Evolutionary conservation across 202 grass and related monocot genomes (phyloP).

Genomic region (Panicum virgatum): DNA sequence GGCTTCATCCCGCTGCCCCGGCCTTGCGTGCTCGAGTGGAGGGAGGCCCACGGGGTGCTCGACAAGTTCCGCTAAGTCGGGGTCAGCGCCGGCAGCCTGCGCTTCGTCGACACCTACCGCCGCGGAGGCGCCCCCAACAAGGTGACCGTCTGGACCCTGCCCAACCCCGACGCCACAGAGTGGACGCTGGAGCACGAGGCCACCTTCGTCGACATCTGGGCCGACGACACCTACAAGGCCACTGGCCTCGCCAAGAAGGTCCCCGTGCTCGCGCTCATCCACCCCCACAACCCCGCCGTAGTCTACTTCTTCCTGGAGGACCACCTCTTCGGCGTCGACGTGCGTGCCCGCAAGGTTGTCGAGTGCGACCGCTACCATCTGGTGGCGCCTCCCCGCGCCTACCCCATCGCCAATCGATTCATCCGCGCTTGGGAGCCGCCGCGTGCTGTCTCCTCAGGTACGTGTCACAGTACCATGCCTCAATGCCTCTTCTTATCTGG

Average conservation of each 20-base stretch:
- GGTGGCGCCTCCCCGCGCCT: slow-evolving; percentile 20
- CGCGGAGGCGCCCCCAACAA: too few relatives aligned
- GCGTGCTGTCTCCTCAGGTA: slow-evolving; percentile 8
- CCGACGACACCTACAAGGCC: slow-evolving; percentile 4
- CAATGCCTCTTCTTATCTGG: neutral
- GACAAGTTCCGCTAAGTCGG: neutral
- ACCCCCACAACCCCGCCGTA: slow-evolving; percentile 7
- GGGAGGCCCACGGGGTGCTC: neutral
- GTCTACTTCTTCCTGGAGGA: neutral
- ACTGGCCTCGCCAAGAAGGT: neutral
- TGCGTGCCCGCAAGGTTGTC: neutral
- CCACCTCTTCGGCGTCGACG: neutral
- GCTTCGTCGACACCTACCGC: neutral
- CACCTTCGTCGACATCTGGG: slow-evolving; percentile 9
- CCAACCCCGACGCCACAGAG: neutral
- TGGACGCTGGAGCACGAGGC: slow-evolving; percentile 3
- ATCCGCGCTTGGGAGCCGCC: slow-evolving; percentile 25
- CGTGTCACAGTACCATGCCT: neutral
- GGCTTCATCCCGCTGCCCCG: neutral
- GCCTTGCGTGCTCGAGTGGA: neutral
- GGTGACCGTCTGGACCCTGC: neutral
- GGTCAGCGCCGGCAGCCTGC: slow-evolving; percentile 1
- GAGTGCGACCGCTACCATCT: slow-evolving; percentile 4
- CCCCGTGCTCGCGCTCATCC: neutral
- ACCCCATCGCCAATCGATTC: slow-evolving; percentile 16